Evolutionary conservation across 768 basidiomycete genomes (phyloP), one percentile per base, ranked within the genome.

Genomic region (Galerina marginata): DNA sequence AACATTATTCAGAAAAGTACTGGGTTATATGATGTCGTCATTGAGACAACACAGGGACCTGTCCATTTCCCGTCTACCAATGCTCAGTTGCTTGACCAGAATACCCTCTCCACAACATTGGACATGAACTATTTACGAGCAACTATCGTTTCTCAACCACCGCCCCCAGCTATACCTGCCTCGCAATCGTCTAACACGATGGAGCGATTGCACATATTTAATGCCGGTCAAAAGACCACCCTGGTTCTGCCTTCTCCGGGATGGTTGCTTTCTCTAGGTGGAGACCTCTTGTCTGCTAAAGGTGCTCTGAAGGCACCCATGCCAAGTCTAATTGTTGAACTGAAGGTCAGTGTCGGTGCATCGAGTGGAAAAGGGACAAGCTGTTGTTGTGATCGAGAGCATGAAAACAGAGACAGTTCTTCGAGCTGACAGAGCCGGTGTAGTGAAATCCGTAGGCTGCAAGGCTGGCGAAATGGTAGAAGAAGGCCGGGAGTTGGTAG

Each of bases 401-500:
- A 98, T 97, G 95, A 98, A 98, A 85, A 97, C 95, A 64, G 95
- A 96, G 77, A 96, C 91, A 40, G 91, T 93, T 43, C 73, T 97
- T 63, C 81, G 93, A 55, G 87, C 93, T 12, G 83, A 87, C 60
- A 78, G 77, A 7, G 77, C 83, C 39, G 95, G 94, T 4, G 77
- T 87, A 5, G 88, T 96, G 7, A 86, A 80, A 66, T 78, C 83
- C 46, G 84, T 96, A 12, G 85, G 85, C 12, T 95, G 92, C 69
- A 83, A 78, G 73, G 90, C 91, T 67, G 95, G 95, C 2, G 91
- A 95, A 74, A 93, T 95, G 87, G 94, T 96, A 0, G 90, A 92
- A 64, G 94, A 96, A 69, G 93, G 93, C 4, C 79, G 80, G 71
- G 89, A 93, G 67, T 72, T 95, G 54, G 86, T 95, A 9, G 84